These are phyloP conservation scores for Populus alba DNA, from an alignment of 345 rosid genomes.

Conservation along the genomic window DNA sequence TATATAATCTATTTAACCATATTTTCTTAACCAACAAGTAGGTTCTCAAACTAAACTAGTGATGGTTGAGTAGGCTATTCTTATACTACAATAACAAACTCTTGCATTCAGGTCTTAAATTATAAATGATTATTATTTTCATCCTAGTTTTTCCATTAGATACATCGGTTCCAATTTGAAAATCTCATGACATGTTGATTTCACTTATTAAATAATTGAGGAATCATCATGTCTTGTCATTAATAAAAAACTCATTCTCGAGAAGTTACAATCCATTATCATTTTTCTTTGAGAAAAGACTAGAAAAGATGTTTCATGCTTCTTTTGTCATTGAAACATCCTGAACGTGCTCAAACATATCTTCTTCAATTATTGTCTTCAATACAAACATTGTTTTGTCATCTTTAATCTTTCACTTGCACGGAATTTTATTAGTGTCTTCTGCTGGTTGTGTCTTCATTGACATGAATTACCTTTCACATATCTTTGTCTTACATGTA, in stretches of 20 bases:
- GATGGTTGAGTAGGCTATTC: background rate
- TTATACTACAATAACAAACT: background rate
- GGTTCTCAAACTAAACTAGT: background rate
- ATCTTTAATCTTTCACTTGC: background rate
- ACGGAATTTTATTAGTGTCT: background rate
- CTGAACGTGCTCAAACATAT: background rate
- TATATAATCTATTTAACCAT: background rate
- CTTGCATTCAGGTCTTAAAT: background rate
- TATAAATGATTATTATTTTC: background rate
- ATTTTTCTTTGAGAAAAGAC: background rate
- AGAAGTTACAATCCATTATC: background rate
- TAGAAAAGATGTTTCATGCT: background rate
- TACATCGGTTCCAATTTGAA: background rate
- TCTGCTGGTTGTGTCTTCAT: background rate
- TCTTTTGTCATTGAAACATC: background rate
- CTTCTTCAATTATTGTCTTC: background rate
- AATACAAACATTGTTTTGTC: background rate
- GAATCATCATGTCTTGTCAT: background rate
- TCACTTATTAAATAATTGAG: conserved; percentile 4
- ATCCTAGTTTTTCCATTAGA: background rate
- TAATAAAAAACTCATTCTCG: background rate
- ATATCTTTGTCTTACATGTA: background rate
- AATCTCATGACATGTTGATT: background rate
- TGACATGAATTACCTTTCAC: background rate
- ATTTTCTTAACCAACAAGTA: background rate